A percentile compares a stretch with the other conserved stretches of the same genome.
phyloP scores from a whole-genome alignment of 2,329 filamentous ascomycete species.

The Cytospora schulzeri region DNA sequence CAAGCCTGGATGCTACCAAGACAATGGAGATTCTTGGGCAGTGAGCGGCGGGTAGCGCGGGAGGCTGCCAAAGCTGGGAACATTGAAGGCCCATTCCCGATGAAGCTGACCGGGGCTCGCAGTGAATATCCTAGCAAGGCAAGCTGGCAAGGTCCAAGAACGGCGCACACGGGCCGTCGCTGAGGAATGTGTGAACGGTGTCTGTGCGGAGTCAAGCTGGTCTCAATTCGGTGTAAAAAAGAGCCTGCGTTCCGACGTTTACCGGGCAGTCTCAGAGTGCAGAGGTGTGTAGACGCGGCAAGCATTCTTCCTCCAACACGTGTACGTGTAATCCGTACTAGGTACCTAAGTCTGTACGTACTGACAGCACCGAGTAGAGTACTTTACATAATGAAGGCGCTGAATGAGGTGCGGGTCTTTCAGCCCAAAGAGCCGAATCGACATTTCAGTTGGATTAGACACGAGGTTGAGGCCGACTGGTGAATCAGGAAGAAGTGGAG shows the following conservation, averaged over 20 bases:
- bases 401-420: neutral
- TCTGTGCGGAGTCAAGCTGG: conserved; percentile 12
- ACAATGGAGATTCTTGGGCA: conserved; percentile 11
- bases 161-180: conserved; percentile 5
- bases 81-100: conserved; percentile 6
- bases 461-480: no score
- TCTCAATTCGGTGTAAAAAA: neutral
- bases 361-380: no score
- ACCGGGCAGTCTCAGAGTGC: neutral
- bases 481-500: conserved; percentile 10
- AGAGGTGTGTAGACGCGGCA: no score
- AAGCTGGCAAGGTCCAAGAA: neutral
- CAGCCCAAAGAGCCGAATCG: no score
- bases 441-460: no score
- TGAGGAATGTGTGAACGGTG: conserved; percentile 13
- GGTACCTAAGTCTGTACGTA: no score
- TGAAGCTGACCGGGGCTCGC: conserved; percentile 6
- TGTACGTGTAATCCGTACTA: neutral
- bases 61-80: conserved; percentile 8
- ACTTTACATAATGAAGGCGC: neutral
- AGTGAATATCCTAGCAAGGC: conserved; percentile 9
- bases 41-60: conserved; percentile 13
- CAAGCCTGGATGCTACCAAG: conserved; percentile 5
- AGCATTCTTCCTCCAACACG: neutral
- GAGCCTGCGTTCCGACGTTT: neutral